Evolutionary conservation across 805 yeast genomes (phyloP).

Genomic region (Kuraishia piskuri): DNA sequence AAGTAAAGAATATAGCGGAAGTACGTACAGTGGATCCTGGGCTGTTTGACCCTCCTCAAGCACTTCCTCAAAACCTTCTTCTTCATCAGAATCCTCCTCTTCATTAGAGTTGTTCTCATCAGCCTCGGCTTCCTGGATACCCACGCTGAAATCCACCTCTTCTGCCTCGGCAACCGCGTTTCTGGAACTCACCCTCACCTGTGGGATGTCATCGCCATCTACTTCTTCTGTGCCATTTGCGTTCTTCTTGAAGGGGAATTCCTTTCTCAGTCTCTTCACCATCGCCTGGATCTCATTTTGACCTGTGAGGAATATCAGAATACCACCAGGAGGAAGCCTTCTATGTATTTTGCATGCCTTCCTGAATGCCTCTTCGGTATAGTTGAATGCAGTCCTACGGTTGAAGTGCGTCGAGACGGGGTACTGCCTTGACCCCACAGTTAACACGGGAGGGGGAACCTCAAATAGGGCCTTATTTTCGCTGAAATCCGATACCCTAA

Average conservation of each 20-base stretch:
- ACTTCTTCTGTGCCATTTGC: slow-evolving; percentile 5
- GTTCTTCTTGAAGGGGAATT: slow-evolving; percentile 49
- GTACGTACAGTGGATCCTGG: slow-evolving; percentile 75
- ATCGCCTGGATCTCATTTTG: slow-evolving; percentile 80
- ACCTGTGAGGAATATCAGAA: slow-evolving; percentile 86
- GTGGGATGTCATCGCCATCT: slow-evolving; percentile 22
- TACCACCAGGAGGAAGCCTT: slow-evolving; percentile 88
- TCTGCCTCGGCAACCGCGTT: slow-evolving; percentile 77
- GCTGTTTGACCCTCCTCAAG: slow-evolving; percentile 64
- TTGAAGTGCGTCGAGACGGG: slow-evolving; percentile 92
- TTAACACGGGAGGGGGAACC: slow-evolving; percentile 75
- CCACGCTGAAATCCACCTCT: slow-evolving; percentile 69
- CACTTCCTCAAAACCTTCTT: slow-evolving; percentile 66
- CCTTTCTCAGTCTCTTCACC: slow-evolving; percentile 58
- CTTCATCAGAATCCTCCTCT: slow-evolving; percentile 46
- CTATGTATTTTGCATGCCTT: slow-evolving; percentile 85
- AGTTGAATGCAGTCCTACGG: slow-evolving; percentile 67
- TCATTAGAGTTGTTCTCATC: slow-evolving; percentile 33
- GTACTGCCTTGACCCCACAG: slow-evolving; percentile 87
- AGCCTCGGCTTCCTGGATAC: slow-evolving; percentile 29
- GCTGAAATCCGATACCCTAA: slow-evolving; percentile 87
- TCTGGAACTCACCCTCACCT: slow-evolving; percentile 44
- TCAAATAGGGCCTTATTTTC: slow-evolving; percentile 67
- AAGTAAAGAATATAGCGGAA: slow-evolving; percentile 85
- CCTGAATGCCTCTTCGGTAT: slow-evolving; percentile 76